phyloP scores from a whole-genome alignment of 768 basidiomycete genomes.

The Mycena latifolia region DNA sequence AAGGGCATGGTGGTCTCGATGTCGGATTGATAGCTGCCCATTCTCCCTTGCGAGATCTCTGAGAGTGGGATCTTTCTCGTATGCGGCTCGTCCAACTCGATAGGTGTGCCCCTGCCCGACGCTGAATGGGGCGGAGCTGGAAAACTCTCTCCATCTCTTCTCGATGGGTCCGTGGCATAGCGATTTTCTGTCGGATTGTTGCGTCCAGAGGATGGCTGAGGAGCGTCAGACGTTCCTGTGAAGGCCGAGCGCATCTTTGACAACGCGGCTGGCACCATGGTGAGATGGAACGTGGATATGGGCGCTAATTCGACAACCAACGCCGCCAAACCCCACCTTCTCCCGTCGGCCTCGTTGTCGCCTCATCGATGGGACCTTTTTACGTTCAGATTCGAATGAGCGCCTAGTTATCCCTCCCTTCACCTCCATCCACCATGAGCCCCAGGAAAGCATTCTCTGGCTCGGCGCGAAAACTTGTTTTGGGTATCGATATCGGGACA shows the following conservation, averaged over 20 bases:
- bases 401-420: not conserved
- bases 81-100: not conserved
- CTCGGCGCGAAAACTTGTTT: conserved; percentile 47
- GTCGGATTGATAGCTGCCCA: too few species aligned
- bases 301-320: too few species aligned
- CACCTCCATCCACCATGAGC: conserved; percentile 38
- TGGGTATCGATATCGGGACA: conserved; percentile 56
- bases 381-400: not conserved
- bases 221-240: not conserved
- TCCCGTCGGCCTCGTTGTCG: not conserved
- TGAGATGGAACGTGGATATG: too few species aligned
- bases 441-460: conserved; percentile 49
- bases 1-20: too few species aligned
- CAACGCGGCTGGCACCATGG: too few species aligned
- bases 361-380: not conserved
- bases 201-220: too few species aligned
- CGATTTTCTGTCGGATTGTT: too few species aligned
- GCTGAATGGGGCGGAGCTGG: too few species aligned
- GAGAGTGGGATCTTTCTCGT: not conserved
- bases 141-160: too few species aligned
- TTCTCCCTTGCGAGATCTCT: too few species aligned
- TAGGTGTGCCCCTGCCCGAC: too few species aligned
- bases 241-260: not conserved
- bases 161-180: too few species aligned
- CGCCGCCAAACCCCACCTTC: not conserved